Evolutionary conservation across 192 early-diverging fungal genomes (phyloP), one percentile per base, ranked within the genome.

Genomic region (Coemansia sp.): DNA sequence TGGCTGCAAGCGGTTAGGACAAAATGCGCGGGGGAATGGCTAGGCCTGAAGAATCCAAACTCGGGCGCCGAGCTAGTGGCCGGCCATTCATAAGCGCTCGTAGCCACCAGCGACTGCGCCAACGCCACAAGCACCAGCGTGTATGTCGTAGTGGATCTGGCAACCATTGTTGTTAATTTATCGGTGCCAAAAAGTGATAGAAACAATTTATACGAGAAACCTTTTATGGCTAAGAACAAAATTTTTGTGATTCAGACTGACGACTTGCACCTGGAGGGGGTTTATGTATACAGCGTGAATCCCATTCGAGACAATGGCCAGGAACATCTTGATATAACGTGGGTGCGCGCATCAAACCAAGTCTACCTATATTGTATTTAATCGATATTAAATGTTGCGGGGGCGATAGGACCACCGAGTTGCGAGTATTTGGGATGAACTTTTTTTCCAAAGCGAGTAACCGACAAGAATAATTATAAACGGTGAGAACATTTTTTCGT

Each of bases 101-200:
- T 51, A 5, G 41, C 66, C 3, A 63, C 29, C 37, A 75, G 48
- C 6, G 73, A 67, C 70, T 74, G 73, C 16, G 79, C 62, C 7
- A 75, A 27, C 4, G 70, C 63, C 51, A 68, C 64, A 42, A 72
- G 56, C 44, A 76, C 67, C 66, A 81, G 50, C 24, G 79, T 50
- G 44, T 81, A 81, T 5, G 73, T 64, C 33, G 79, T 73, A 19
- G 63, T 75, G 13, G 73, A 67, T 40, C 53, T 75, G 48, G 39
- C 42, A 24, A 73, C 70, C 79, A 81, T 81, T 31, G 3, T 33
- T 34, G 3, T 33, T 34, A 24, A 9, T 45, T 60, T n/a, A 40
- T 37, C 8, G 35, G 36, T 40, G 35, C 35, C 35, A 37, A 36
- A 34, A 59, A 35, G n/a, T 35, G 53, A 14, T 9, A n/a, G 31